Evolutionary conservation across 768 basidiomycete species (phyloP).

Genomic region (Xerocomellus intermedius): DNA sequence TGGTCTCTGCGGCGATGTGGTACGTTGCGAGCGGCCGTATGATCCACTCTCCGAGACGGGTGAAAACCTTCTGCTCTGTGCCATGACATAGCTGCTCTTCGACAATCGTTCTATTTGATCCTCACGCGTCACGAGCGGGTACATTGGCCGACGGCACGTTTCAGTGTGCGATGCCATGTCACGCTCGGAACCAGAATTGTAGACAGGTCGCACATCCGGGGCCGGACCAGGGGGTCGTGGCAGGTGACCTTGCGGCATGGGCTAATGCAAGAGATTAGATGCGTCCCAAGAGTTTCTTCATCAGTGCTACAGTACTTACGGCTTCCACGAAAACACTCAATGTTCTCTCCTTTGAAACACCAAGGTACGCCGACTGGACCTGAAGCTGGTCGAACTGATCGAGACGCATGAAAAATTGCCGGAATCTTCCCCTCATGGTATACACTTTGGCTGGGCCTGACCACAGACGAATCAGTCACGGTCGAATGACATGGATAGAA

Average conservation of each 20-base stretch:
- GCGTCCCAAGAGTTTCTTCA: not conserved
- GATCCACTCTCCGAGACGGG: conserved; percentile 19
- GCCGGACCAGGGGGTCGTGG: conserved; percentile 21
- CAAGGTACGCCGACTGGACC: conserved; percentile 54
- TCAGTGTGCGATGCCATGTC: conserved; percentile 8
- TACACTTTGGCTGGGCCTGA: conserved; percentile 69
- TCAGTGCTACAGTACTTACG: conserved; percentile 36
- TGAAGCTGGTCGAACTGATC: conserved; percentile 49
- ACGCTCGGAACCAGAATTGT: conserved; percentile 23
- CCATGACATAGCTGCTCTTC: conserved; percentile 17
- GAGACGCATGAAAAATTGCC: conserved; percentile 67
- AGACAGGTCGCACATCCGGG: conserved; percentile 4
- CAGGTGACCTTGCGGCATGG: conserved; percentile 24
- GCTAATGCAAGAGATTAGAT: conserved; percentile 21
- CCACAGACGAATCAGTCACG: not conserved
- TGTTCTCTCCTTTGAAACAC: conserved; percentile 52
- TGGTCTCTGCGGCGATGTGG: conserved; percentile 7
- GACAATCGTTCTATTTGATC: conserved; percentile 28
- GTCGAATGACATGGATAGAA: not conserved
- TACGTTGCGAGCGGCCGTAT: conserved; percentile 15
- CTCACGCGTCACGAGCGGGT: conserved; percentile 25
- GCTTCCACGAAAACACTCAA: conserved; percentile 58
- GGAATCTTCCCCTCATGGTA: conserved; percentile 63
- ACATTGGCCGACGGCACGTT: conserved; percentile 1
- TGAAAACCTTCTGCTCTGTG: conserved; percentile 8